Conservation (phyloP, 2,329 filamentous ascomycete species). For the Graphium sp. region DNA sequence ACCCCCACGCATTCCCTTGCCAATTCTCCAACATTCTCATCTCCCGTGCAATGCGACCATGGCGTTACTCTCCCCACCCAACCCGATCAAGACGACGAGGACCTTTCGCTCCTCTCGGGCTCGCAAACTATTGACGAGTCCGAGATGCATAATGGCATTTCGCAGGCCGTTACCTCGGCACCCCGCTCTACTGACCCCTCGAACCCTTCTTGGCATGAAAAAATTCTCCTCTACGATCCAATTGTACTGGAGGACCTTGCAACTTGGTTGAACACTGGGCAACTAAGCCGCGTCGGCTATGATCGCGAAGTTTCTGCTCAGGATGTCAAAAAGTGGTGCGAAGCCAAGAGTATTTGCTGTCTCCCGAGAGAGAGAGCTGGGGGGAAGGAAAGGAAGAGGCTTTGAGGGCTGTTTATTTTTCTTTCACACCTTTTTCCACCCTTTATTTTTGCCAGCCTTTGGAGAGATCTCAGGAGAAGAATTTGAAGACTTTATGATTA, state of each 20-base stretch:
- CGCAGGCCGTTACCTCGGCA: slow-evolving; percentile 31
- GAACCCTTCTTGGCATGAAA: slow-evolving; percentile 68
- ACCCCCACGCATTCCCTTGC: slow-evolving; percentile 15
- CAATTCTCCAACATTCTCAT: slow-evolving; percentile 22
- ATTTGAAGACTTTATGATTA: no score
- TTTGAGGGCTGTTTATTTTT: no score
- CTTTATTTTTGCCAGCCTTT: no score
- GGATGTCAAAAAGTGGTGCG: slow-evolving; percentile 80
- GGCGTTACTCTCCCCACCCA: slow-evolving; percentile 25
- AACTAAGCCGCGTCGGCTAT: slow-evolving; percentile 43
- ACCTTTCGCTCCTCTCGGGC: slow-evolving; percentile 20
- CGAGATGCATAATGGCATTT: slow-evolving; percentile 33
- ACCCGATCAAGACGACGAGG: slow-evolving; percentile 24
- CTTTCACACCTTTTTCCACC: no score
- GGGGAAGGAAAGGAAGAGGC: slow-evolving; percentile 33
- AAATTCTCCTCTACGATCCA: slow-evolving; percentile 86
- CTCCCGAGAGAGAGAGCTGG: slow-evolving; percentile 44
- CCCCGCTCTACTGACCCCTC: slow-evolving; percentile 29
- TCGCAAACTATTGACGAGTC: slow-evolving; percentile 23
- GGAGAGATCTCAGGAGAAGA: no score
- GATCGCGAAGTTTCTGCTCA: slow-evolving; percentile 44
- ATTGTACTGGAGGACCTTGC: slow-evolving; percentile 77
- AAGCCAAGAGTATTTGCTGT: slow-evolving; percentile 73
- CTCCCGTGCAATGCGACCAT: slow-evolving; percentile 18
- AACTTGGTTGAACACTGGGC: slow-evolving; percentile 62